Conservation (phyloP, 768 basidiomycete species). For the Rhizopogon rudus region DNA sequence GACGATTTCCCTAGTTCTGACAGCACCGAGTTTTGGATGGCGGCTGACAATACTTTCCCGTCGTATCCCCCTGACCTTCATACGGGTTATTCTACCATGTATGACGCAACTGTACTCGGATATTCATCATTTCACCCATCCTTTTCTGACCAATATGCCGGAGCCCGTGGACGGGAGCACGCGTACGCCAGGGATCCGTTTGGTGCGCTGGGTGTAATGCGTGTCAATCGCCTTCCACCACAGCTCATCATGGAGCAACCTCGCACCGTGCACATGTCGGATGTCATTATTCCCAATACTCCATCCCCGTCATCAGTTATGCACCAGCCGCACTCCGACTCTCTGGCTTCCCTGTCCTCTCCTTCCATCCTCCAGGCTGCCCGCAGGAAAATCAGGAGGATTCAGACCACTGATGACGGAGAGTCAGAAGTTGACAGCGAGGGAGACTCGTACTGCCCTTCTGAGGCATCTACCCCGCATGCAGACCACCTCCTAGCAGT, state of each 20-base stretch:
- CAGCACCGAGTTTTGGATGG: background rate
- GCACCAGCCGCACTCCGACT: background rate
- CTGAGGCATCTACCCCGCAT: conserved; percentile 15
- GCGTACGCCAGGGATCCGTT: background rate
- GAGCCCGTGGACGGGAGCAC: background rate
- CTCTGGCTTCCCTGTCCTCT: background rate
- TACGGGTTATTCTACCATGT: background rate
- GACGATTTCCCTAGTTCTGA: background rate
- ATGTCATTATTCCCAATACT: conserved; percentile 9
- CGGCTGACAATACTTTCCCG: background rate
- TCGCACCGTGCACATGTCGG: conserved; percentile 20
- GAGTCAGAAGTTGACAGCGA: conserved; percentile 13
- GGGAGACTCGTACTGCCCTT: conserved; percentile 14
- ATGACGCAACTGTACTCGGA: background rate
- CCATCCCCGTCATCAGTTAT: background rate
- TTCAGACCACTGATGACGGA: conserved; percentile 2
- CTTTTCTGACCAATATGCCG: background rate
- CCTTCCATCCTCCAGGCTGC: background rate
- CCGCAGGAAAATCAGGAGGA: background rate
- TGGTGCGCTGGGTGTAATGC: background rate
- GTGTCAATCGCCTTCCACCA: background rate
- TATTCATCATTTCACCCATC: conserved; percentile 1
- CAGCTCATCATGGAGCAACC: background rate
- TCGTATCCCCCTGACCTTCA: background rate
- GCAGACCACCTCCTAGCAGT: conserved; percentile 1